Conservation (phyloP, 202 grass and related monocot genomes). For the Musa balbisiana region DNA sequence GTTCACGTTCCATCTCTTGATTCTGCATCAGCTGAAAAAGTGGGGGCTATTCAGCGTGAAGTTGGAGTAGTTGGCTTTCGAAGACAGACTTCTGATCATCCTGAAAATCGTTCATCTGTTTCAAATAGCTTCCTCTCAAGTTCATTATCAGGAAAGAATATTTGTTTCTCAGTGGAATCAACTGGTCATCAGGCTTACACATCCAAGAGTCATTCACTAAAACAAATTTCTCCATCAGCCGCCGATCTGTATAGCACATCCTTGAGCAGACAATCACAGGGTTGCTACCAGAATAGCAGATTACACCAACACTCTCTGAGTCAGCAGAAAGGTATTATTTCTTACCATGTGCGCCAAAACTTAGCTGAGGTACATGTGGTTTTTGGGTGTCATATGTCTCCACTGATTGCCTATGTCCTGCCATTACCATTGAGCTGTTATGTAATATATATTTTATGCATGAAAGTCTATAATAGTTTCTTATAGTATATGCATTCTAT, state of each 20-base stretch:
- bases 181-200: conserved; percentile 27
- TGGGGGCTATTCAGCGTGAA: conserved; percentile 33
- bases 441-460: too few relatives aligned
- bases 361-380: too few relatives aligned
- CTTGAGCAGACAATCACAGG: conserved; percentile 29
- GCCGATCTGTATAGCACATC: conserved; percentile 30
- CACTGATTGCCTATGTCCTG: too few relatives aligned
- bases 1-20: conserved; percentile 22
- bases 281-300: conserved; percentile 31
- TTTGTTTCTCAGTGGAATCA: conserved; percentile 22
- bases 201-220: conserved; percentile 36
- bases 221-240: conserved; percentile 33
- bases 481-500: too few relatives aligned
- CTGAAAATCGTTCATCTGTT: conserved; percentile 28
- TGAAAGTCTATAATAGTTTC: too few relatives aligned
- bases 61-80: conserved; percentile 31
- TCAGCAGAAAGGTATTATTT: conserved; percentile 57
- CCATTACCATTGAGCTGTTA: too few relatives aligned
- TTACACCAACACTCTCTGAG: conserved; percentile 32
- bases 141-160: conserved; percentile 32
- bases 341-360: too few relatives aligned
- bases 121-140: conserved; percentile 21
- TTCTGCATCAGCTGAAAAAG: conserved; percentile 27
- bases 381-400: too few relatives aligned
- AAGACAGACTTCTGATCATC: conserved; percentile 24